Evolutionary conservation across 2,329 filamentous ascomycete genomes (phyloP), one percentile per base, ranked within the genome.

Genomic region (Exophiala calicioides): DNA sequence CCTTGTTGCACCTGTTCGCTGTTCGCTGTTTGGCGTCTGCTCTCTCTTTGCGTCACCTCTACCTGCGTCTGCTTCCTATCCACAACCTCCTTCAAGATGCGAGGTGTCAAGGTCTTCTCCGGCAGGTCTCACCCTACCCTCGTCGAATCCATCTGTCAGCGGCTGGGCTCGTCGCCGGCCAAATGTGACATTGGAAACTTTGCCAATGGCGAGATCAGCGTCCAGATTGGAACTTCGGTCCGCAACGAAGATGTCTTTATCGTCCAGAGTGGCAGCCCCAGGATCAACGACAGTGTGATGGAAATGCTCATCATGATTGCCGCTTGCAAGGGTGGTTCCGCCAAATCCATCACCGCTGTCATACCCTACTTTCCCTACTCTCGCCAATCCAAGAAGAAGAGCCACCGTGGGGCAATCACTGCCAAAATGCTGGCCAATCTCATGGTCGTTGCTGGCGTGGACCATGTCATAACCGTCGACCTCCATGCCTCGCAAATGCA

Each of bases 181-280:
- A 75, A 77, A 52, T 82, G 79, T 55, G 76, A 80, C 52, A 70
- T 85, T 56, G 75, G 78, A 56, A 84, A 85, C 64, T 85, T 85
- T 65, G 78, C 77, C 68, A 85, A 85, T 68, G 82, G 82, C 54
- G 82, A 86, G 71, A 86, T 82, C 35, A 81, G 79, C 45, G 82
- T 86, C 57, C 79, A 82, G 62, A 83, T 86, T 60, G 78, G 80
- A 27, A 69, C 68, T 39, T 85, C 82, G 19, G 90, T 98, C 57
- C 87, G 93, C 60, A 94, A 98, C 67, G 94, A 97, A 70, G 91
- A 98, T 79, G 91, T 98, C 62, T 98, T 97, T 69, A 91, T 98
- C 66, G 86, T 98, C 52, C 93, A 98, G 75, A 97, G 91, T 54
- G 93, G 93, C 57, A 96, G 93, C 72, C 79, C 83, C 65, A 89